Evolutionary conservation across 2,329 filamentous ascomycete genomes (phyloP), one percentile per base, ranked within the genome.

Genomic region (Pochonia chlamydosporia): DNA sequence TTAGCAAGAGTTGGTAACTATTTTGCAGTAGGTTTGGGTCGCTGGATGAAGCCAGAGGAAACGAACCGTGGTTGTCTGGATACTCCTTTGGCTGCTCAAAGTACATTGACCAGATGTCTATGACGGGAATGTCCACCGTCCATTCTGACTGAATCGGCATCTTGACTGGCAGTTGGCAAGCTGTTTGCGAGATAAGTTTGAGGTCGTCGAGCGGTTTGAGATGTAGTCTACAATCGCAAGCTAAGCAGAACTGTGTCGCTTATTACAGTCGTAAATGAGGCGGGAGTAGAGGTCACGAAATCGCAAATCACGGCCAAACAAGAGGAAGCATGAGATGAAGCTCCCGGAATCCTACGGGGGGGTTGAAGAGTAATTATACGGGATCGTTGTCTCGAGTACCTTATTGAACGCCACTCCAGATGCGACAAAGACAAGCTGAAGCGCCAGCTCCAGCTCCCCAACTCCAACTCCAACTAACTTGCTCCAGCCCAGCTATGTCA

Each of bases 71-170:
- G 58, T 87, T 75, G 54, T 90, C 84, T 1, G 84, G 73, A 58
- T 80, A 95, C 69, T 80, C 54, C 85, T 73, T 54, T 79, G 82
- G 48, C 77, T 45, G 72, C 56, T 90, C 84, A 59, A 95, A 90
- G 40, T 95, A 69, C 49, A 90, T 82, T 1, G 75, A 76, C 87
- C 88, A 96, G 42, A 95, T 62, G 63, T 95, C 89, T 47, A 84
- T 68, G 55, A 85, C 70, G 0, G 91, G 90, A 35, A 96, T 83
- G 18, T 82, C 72, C 31, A 93, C 59, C 1, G 81, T 74, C 60
- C 83, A 89, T 1, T 70, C 68, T 3, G 89, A 90, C 40, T 79
- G 71, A 58, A 84, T 75, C 51, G 87, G 85, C 89, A 95, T 95
- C 28, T 23, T 49, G 24, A 13, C 35, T 28, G 53, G 14, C 6